Conservation (phyloP, 192 early-diverging fungal genomes). For the Polychytrium aggregatum region DNA sequence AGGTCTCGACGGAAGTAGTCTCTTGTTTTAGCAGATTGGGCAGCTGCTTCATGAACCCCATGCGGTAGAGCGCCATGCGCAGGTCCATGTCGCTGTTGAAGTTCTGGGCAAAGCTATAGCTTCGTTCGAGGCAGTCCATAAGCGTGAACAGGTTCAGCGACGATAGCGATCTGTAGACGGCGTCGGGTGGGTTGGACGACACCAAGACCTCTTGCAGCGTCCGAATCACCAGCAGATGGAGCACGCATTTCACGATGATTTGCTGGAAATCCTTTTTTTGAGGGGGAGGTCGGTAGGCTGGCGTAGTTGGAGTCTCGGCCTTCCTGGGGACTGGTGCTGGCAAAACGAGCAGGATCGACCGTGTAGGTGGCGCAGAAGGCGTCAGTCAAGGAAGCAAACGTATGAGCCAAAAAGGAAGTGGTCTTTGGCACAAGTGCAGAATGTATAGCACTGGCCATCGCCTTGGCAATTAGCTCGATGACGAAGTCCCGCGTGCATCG, state of each 20-base stretch:
- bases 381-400: too few relatives aligned
- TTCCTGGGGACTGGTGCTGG: too few relatives aligned
- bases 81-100: conserved; percentile 78
- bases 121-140: conserved; percentile 66
- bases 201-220: conserved; percentile 67
- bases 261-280: conserved; percentile 67
- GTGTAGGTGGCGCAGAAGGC: too few relatives aligned
- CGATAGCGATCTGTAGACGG: conserved; percentile 45
- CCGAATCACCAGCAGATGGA: conserved; percentile 81
- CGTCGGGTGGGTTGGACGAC: conserved; percentile 24
- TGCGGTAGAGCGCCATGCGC: conserved; percentile 66
- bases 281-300: conserved; percentile 12
- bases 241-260: conserved; percentile 80
- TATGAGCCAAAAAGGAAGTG: too few relatives aligned
- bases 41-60: conserved; percentile 86
- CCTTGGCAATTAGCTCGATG: too few relatives aligned
- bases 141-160: conserved; percentile 59
- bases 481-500: too few relatives aligned
- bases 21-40: conserved; percentile 91
- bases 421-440: too few relatives aligned
- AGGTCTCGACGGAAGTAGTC: conserved; percentile 54
- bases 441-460: too few relatives aligned
- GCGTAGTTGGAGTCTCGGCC: too few relatives aligned
- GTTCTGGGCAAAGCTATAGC: conserved; percentile 67
- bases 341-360: too few relatives aligned